Conservation (phyloP, 2,329 filamentous ascomycete species). For the Thelonectria discophora region DNA sequence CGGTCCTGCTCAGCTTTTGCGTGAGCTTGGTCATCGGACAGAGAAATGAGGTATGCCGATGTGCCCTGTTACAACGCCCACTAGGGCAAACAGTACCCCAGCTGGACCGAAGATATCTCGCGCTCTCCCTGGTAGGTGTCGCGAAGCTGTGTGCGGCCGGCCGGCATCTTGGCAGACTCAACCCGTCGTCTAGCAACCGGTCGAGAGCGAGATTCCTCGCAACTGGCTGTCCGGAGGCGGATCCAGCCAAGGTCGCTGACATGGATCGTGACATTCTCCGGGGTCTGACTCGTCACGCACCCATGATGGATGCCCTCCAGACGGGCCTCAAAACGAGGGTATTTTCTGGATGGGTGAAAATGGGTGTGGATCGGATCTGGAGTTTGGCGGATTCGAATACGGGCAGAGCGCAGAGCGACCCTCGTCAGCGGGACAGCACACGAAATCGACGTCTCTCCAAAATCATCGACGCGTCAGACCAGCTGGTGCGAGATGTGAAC, state of each 20-base stretch:
- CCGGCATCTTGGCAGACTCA: background rate
- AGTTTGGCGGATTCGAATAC: constrained; percentile 1
- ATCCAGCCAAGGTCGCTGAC: constrained; percentile 8
- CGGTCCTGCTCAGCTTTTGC: background rate
- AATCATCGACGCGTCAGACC: background rate
- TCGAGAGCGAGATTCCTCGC: background rate
- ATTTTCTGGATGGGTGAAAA: background rate
- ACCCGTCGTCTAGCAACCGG: constrained; percentile 3
- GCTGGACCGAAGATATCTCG: constrained; percentile 5
- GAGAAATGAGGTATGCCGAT: constrained; percentile 1
- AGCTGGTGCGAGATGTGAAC: too few species aligned
- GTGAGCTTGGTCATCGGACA: constrained; percentile 6
- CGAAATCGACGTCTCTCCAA: background rate
- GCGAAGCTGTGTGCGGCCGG: background rate
- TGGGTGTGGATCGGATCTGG: background rate
- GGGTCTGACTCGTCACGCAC: constrained; percentile 1
- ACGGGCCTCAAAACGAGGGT: background rate
- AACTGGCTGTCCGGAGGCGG: background rate
- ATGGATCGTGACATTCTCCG: constrained; percentile 11
- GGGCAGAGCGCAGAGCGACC: background rate
- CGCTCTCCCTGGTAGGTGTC: constrained; percentile 4
- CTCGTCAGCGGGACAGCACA: background rate
- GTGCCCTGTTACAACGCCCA: background rate
- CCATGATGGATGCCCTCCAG: background rate
- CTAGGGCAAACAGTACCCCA: constrained; percentile 13